Conservation (phyloP, 208 protist genomes). For the Herpetomonas samuelpessoai region DNA sequence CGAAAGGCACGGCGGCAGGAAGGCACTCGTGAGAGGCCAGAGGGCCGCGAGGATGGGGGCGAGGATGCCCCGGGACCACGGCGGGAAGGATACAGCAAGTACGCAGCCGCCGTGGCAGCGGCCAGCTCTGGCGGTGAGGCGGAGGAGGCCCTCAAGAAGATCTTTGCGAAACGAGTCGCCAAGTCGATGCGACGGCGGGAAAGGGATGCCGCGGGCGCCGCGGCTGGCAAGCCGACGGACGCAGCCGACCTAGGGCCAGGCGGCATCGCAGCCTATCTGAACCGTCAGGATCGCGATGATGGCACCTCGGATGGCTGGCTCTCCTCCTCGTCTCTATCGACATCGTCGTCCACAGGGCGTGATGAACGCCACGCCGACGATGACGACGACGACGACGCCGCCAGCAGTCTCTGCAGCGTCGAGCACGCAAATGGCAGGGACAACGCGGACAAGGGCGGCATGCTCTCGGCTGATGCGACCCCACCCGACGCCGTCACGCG, state of each 20-base stretch:
- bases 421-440: constrained; percentile 10
- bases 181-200: background rate
- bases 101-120: background rate
- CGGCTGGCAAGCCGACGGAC: background rate
- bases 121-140: background rate
- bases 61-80: no score
- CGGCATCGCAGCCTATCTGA: background rate
- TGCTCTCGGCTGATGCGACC: background rate
- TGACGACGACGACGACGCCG: background rate
- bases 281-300: background rate
- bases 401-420: constrained; percentile 38
- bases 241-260: background rate
- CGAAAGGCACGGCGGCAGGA: background rate
- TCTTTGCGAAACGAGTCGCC: background rate
- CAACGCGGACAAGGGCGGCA: constrained; percentile 6
- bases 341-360: background rate
- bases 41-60: no score
- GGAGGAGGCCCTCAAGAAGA: background rate
- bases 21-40: background rate
- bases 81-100: background rate
- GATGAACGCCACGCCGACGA: background rate
- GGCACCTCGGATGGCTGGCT: background rate
- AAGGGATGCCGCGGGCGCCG: background rate
- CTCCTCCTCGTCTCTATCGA: background rate
- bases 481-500: constrained; percentile 50